Evolutionary conservation across 73 alveolate genomes (phyloP).

Genomic region (Urostyla sp.): DNA sequence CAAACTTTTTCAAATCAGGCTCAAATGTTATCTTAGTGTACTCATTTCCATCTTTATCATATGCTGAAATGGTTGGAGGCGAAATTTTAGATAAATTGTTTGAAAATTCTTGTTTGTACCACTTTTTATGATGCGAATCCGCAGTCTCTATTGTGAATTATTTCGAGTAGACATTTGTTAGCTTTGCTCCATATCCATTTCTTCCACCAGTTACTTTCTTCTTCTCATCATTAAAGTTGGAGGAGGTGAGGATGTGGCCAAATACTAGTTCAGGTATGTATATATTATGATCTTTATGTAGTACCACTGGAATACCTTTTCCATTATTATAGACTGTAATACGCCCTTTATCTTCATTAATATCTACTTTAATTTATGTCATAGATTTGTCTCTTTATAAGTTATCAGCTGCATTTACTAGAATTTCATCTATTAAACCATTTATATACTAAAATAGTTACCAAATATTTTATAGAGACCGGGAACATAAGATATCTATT

Average conservation of each 20-base stretch:
- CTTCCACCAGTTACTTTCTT: constrained; percentile 98
- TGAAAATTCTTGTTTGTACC: constrained; percentile 77
- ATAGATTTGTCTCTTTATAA: constrained; percentile 95
- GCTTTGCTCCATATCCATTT: constrained; percentile 99
- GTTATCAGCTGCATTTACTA: constrained; percentile 99
- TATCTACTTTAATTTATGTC: constrained; percentile 88
- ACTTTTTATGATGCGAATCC: constrained; percentile 78
- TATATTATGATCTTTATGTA: constrained; percentile 96
- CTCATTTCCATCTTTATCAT: constrained; percentile 88
- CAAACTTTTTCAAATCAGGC: constrained; percentile 98
- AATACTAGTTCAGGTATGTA: constrained; percentile 99
- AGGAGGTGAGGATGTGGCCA: constrained; percentile 96
- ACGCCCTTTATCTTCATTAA: constrained; percentile 78
- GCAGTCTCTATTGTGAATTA: constrained; percentile 96
- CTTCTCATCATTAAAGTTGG: constrained; percentile 97
- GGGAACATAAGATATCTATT: constrained; percentile 89
- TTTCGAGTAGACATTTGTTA: constrained; percentile 96
- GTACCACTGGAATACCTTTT: constrained; percentile 95
- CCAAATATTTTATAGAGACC: constrained; percentile 99
- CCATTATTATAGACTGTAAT: constrained; percentile 97
- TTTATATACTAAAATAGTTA: not conserved
- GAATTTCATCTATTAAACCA: constrained; percentile 86
- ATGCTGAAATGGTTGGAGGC: constrained; percentile 69
- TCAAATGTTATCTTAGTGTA: constrained; percentile 94
- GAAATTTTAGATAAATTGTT: constrained; percentile 82